Percentiles rank a stretch among this genome's conserved stretches.
These are phyloP conservation scores for Pseudognaphalium luteoalbum DNA, from an alignment of 129 eudicot species.

Conservation along the genomic window DNA sequence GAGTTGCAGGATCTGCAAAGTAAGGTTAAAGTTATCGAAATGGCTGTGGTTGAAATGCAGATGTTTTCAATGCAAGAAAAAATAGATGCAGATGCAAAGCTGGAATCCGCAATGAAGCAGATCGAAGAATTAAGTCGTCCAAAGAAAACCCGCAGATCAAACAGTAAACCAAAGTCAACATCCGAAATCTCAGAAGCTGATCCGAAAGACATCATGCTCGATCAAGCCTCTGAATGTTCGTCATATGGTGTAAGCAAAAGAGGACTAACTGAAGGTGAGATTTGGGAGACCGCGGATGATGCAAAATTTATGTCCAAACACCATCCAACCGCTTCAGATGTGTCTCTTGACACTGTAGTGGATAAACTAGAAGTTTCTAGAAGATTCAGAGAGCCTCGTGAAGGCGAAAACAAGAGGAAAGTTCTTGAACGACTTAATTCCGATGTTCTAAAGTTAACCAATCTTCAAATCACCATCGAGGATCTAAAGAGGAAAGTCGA, in stretches of 20 bases:
- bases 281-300: slow-evolving; percentile 66
- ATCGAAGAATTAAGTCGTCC: slow-evolving; percentile 58
- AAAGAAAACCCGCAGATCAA: slow-evolving; percentile 34
- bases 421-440: slow-evolving; percentile 76
- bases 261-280: slow-evolving; percentile 42
- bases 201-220: slow-evolving; percentile 86
- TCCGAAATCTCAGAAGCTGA: slow-evolving; percentile 55
- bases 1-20: slow-evolving; percentile 54
- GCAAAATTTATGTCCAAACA: slow-evolving; percentile 28
- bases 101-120: slow-evolving; percentile 57
- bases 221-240: slow-evolving; percentile 78
- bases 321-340: slow-evolving; percentile 39
- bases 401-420: slow-evolving; percentile 59
- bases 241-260: slow-evolving; percentile 53
- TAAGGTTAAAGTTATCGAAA: slow-evolving; percentile 58
- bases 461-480: slow-evolving; percentile 89
- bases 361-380: slow-evolving; percentile 66
- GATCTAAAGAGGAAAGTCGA: slow-evolving; percentile 76
- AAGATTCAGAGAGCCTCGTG: slow-evolving; percentile 45
- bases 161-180: slow-evolving; percentile 36
- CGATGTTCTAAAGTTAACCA: slow-evolving; percentile 72
- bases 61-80: slow-evolving; percentile 48
- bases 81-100: slow-evolving; percentile 47
- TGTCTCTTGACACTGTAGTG: slow-evolving; percentile 40
- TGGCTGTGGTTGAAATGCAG: slow-evolving; percentile 50